Evolutionary conservation across 1,139 yeast genomes (phyloP), one percentile per base, ranked within the genome.

Genomic region (Magnusiomyces clavatus): DNA sequence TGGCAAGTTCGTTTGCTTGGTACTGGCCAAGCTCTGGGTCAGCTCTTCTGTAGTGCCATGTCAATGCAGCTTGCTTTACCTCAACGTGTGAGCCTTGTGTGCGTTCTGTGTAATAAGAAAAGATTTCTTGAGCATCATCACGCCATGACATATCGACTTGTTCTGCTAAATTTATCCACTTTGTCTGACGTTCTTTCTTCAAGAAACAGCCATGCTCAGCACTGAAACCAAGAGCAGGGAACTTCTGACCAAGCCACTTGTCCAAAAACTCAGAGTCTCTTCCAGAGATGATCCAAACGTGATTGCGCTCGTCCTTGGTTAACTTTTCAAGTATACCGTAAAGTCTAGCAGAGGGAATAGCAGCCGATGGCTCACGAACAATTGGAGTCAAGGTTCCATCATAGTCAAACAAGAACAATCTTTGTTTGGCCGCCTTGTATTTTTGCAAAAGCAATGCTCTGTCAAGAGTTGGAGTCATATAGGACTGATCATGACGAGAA

Each of bases 181-280:
- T 71, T 8, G 67, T 64, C 8, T 64, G 58, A 4, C 82, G 81
- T 13, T 84, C 77, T 57, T 80, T 83, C 63, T 85, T 85, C 77
- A 92, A 78, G 63, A 92, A 94, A 64, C 97, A 90, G 11, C 99
- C 99, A 68, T 94, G 99, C 66, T 94, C 99, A 0, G 98, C 97
- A 55, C 94, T 83, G 54, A 94, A 74, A 1, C 97, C 97, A 42
- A 92, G 73, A 48, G 74, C 68, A 24, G 31, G 31, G 70, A 58
- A 78, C 76, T 47, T 78, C 63, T 17, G 55, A 16, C 97, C 97
- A 58, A 90, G 74, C 95, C 97, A 90, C 68, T 82, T 81, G 59
- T 86, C 95, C 61, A 94, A 76, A 66, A 94, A 94, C 48, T 75
- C 81, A 69, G 86, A 96, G 67, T 94, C 99, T 60, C 99, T 81